Evolutionary conservation across 306 rosid species (phyloP), one percentile per base, ranked within the genome.

Genomic region (cucumber (Cucumis sativus)): DNA sequence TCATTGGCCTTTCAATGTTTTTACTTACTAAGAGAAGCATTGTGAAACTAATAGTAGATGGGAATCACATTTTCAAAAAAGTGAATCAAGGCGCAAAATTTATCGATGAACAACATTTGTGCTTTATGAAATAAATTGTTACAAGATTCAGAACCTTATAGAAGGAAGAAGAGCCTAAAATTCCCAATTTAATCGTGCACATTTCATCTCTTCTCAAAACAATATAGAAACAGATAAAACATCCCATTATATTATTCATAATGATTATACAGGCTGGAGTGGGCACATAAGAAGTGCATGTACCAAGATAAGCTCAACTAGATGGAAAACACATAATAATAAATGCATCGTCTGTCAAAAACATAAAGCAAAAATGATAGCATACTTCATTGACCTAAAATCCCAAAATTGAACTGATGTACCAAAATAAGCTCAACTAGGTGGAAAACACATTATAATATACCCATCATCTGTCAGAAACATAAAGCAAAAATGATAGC

Each of bases 331-430:
- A 47, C 10, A 47, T 47, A 56, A 70, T 4, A 47, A 13, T 23
- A 47, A 4, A 70, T 23, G 39, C 54, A 69, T 69, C 57, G 13
- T 69, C 74, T 21, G 33, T 45, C 20, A 21, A 70, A 28, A 51
- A 71, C 60, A 71, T 21, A 41, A 54, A 74, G 64, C 66, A 74
- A 64, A 75, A 74, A 35, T 71, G 37, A 43, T 73, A 76, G 78
- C 97, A 67, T 89, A 95, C 98, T 83, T 88, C 97, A 95, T 95
- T 80, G 97, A 85, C 79, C 97, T 89, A 74, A 92, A 80, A 85
- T 95, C 98, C 98, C 97, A 95, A 82, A 92, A 83, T 64, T 92
- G 97, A 85, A 92, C 76, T 33, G 91, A 85, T 39, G 98, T 70
- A 45, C 39, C 40, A 70, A 70, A 21, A 70, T 47, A 15, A 25